Conservation (phyloP, 1,139 yeast species). For the Yamadazyma triangularis region DNA sequence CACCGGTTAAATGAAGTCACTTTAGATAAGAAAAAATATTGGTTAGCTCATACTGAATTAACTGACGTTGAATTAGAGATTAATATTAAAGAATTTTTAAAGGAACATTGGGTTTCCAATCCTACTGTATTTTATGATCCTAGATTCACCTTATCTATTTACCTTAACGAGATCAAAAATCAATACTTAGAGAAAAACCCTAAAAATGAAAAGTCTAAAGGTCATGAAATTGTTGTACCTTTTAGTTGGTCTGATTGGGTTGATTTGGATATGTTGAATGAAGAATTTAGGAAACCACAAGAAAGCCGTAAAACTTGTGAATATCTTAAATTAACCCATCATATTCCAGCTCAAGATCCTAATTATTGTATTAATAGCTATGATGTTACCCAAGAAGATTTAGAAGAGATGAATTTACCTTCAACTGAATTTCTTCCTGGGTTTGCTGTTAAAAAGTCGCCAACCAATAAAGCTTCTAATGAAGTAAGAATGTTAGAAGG, state of each 20-base stretch:
- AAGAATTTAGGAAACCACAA: conserved; percentile 13
- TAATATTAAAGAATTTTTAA: conserved; percentile 16
- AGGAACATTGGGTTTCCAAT: conserved; percentile 14
- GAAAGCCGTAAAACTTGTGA: conserved; percentile 14
- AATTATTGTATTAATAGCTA: conserved; percentile 21
- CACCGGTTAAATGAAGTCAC: conserved; percentile 18
- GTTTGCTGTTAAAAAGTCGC: conserved; percentile 19
- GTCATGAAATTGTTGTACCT: conserved; percentile 16
- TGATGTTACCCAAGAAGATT: conserved; percentile 21
- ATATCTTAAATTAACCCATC: conserved; percentile 19
- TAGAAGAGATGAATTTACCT: conserved; percentile 19
- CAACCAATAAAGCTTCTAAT: conserved; percentile 21
- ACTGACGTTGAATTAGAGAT: conserved; percentile 19
- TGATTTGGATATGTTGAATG: conserved; percentile 20
- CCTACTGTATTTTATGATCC: conserved; percentile 34
- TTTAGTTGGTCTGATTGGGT: conserved; percentile 31
- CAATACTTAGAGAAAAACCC: conserved; percentile 11
- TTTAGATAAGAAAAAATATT: conserved; percentile 16
- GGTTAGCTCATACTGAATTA: conserved; percentile 27
- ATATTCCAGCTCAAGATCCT: conserved; percentile 15
- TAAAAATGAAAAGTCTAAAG: conserved; percentile 10
- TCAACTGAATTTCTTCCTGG: conserved; percentile 21
- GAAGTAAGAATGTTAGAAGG: conserved; percentile 29
- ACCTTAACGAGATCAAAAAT: conserved; percentile 22
- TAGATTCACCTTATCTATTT: conserved; percentile 32